These are phyloP conservation scores for Hordeum pubiflorum DNA, from an alignment of 202 grass and related monocot species.

Conservation along the genomic window DNA sequence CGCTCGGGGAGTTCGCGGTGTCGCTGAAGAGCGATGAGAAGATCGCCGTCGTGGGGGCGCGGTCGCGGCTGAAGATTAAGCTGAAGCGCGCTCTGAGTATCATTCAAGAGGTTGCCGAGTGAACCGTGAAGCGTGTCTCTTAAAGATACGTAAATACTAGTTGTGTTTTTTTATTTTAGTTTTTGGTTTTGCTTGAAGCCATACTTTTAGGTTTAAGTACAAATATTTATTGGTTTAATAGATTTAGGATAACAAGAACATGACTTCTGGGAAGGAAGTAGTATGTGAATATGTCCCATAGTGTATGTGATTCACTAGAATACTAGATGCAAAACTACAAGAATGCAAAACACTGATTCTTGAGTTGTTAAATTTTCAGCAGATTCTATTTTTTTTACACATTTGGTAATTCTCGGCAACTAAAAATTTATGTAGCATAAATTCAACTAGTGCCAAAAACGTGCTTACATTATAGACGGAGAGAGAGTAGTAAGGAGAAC, in stretches of 20 bases:
- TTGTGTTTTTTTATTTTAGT: not conserved
- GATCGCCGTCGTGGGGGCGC: not conserved
- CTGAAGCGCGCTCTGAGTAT: conserved; percentile 13
- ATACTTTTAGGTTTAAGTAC: not conserved
- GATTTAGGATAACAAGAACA: not conserved
- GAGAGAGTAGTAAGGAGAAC: no score
- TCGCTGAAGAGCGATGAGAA: not conserved
- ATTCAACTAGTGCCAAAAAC: no score
- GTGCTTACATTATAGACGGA: no score
- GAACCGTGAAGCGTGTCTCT: not conserved
- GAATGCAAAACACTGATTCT: not conserved
- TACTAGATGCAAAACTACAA: not conserved
- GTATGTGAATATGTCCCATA: not conserved
- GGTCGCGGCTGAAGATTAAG: not conserved
- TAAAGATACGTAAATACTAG: not conserved
- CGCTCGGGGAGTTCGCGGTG: conserved; percentile 11
- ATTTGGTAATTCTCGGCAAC: no score
- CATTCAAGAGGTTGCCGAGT: conserved; percentile 21
- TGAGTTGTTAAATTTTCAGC: not conserved
- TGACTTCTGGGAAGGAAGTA: not conserved
- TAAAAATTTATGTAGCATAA: no score
- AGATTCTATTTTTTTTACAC: no score
- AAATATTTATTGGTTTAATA: not conserved
- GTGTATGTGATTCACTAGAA: not conserved
- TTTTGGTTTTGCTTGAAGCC: not conserved